Base-by-base conservation (phyloP, 2,329 filamentous ascomycete species). In the Trichoderma hamatum region DNA sequence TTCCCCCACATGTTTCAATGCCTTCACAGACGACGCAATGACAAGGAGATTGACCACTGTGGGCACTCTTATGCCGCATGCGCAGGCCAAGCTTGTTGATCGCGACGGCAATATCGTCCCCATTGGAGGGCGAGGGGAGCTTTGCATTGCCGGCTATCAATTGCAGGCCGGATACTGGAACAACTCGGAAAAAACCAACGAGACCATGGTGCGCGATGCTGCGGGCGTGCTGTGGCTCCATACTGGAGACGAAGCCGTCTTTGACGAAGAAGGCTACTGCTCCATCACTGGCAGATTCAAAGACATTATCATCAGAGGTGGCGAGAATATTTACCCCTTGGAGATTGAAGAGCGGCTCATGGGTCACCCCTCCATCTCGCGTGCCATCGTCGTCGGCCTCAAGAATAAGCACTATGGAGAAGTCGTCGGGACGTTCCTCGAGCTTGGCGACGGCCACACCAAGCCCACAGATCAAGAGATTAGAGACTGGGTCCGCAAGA, bases 1-100 rank as follows among this genome's bases (percentile, higher is more conserved):
- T 0, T 91, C 88, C 2, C 92, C 92, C 0, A 93, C 91, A 0
- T 92, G 91, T 79, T 94, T 94, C 83, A 94, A 93, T 73, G 90
- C 92, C 13, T 90, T 91, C 74, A 92, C 90, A 0, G 88, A 90
- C 69, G 92, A 94, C 77, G 85, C 88, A 1, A 86, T 93, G 61
- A 82, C 89, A 71, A 84, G 83, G 49, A 85, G 91, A 46, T 82
- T 94, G 30, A 88, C 86, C 2, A 94, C 91, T 0, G 92, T 94
- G 0, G 92, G 92, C 3, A 91, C 89, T 19, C 81, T 94, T 56
- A 88, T 95, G 82, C 92, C 92, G 3, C 91, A 95, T 74, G 87
- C 88, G 2, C 85, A 86, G 49, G 92, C 92, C 62, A 96, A 96
- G 81, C 92, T 95, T 71, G 88, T 94, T 28, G 89, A 93, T 74